phyloP scores from a whole-genome alignment of 129 eudicot genomes.

The Flaveria ramosissima region DNA sequence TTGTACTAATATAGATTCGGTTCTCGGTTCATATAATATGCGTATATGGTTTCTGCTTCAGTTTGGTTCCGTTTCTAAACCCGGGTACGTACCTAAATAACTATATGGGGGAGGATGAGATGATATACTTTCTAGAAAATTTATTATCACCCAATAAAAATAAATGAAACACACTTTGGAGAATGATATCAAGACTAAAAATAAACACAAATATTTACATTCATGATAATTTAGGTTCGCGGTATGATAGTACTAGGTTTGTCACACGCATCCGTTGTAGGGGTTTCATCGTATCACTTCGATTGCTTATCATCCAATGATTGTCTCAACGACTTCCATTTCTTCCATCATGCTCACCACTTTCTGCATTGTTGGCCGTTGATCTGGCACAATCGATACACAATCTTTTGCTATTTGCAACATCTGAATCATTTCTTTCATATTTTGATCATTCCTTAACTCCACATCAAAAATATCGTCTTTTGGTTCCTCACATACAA shows the following conservation, averaged over 20 bases:
- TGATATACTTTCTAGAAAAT: too few relatives aligned
- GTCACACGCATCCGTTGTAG: constrained; percentile 47
- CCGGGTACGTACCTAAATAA: too few relatives aligned
- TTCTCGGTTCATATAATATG: too few relatives aligned
- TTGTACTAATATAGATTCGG: too few relatives aligned
- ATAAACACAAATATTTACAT: too few relatives aligned
- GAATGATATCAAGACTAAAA: too few relatives aligned
- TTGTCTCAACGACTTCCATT: constrained; percentile 52
- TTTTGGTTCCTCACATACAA: constrained; percentile 23
- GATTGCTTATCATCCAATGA: constrained; percentile 59
- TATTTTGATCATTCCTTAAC: constrained; percentile 55
- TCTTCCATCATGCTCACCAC: constrained; percentile 74
- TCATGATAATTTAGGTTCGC: neutral
- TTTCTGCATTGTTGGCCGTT: constrained; percentile 65
- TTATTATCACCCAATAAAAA: too few relatives aligned
- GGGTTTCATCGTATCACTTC: constrained; percentile 58
- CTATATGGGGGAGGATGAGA: too few relatives aligned
- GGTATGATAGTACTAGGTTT: constrained; percentile 32
- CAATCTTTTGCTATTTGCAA: constrained; percentile 73
- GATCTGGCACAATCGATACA: constrained; percentile 56
- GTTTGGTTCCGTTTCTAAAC: too few relatives aligned
- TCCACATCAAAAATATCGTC: constrained; percentile 78
- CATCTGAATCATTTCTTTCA: constrained; percentile 72
- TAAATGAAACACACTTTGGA: too few relatives aligned
- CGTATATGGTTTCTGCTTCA: too few relatives aligned